Evolutionary conservation across 345 rosid genomes (phyloP).

Genomic region (Microcos paniculata): DNA sequence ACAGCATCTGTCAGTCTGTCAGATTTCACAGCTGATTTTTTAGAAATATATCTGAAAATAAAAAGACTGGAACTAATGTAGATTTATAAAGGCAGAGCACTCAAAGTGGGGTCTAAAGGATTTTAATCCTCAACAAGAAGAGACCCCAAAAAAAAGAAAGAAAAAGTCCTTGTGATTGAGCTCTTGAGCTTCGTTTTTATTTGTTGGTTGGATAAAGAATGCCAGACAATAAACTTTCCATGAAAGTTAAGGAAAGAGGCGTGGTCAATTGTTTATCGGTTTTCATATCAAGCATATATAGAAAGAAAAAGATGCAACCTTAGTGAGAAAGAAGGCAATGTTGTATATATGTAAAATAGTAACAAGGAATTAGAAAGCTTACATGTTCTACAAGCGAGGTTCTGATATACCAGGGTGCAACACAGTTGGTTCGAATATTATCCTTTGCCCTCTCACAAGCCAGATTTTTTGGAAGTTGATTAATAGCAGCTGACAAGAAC

Average conservation of each 20-base stretch:
- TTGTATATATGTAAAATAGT: not conserved
- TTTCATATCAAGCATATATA: not conserved
- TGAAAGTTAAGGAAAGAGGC: not conserved
- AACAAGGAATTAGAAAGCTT: constrained; percentile 19
- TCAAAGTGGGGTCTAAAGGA: not conserved
- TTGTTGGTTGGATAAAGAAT: not conserved
- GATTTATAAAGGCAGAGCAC: not conserved
- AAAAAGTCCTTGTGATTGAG: not conserved
- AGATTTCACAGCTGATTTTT: too few relatives aligned
- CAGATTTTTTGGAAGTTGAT: constrained; percentile 75
- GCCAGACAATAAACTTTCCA: not conserved
- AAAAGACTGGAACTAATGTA: too few relatives aligned
- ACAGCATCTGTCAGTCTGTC: too few relatives aligned
- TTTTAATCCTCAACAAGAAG: not conserved
- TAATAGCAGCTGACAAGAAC: constrained; percentile 58
- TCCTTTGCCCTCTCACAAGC: constrained; percentile 96
- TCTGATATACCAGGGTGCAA: constrained; percentile 85
- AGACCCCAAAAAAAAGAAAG: not conserved
- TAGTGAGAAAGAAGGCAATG: not conserved
- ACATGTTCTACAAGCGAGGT: constrained; percentile 79
- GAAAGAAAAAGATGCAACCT: too few relatives aligned
- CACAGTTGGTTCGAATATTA: constrained; percentile 74
- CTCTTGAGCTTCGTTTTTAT: not conserved
- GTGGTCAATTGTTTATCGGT: not conserved
- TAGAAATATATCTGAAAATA: too few relatives aligned